phyloP scores from a whole-genome alignment of 2,329 filamentous ascomycete species.

The Colletotrichum abscissum region DNA sequence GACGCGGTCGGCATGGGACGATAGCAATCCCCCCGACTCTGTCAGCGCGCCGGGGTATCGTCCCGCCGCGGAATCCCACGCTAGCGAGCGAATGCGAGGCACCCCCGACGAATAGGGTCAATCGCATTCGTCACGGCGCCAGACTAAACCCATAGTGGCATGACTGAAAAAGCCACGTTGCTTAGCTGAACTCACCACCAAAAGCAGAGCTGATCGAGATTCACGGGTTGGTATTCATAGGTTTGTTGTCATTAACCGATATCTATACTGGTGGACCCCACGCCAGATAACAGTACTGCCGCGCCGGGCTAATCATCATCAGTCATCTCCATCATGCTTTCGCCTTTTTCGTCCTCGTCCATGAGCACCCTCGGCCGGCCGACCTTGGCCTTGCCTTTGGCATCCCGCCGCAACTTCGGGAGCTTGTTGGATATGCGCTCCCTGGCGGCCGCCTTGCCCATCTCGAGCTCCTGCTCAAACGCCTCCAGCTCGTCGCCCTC shows the following conservation, averaged over 20 bases:
- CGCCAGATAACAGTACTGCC: background rate
- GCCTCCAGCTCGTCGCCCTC: conserved; percentile 58
- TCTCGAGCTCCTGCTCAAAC: conserved; percentile 64
- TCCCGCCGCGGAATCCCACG: background rate
- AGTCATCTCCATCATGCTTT: conserved; percentile 67
- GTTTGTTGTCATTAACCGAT: background rate
- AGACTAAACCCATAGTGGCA: conserved; percentile 3
- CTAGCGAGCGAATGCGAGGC: conserved; percentile 22
- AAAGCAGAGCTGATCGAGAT: background rate
- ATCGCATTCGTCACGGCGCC: conserved; percentile 6
- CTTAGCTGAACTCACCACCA: background rate
- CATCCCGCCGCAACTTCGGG: conserved; percentile 40
- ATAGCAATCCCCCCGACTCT: conserved; percentile 13
- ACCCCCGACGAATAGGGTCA: background rate
- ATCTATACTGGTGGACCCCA: background rate
- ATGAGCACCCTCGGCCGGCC: conserved; percentile 48
- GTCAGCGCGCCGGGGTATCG: conserved; percentile 10
- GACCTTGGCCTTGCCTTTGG: conserved; percentile 60
- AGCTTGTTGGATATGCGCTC: conserved; percentile 46
- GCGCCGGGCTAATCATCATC: conserved; percentile 57
- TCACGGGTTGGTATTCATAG: no score
- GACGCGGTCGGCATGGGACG: background rate
- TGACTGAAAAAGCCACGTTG: background rate
- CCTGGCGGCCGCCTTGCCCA: conserved; percentile 57
- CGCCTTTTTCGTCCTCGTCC: conserved; percentile 50